A percentile compares a stretch with the other conserved stretches of the same genome.
These are phyloP conservation scores for Hippophae tibetana DNA, from an alignment of 306 rosid species.

Conservation along the genomic window DNA sequence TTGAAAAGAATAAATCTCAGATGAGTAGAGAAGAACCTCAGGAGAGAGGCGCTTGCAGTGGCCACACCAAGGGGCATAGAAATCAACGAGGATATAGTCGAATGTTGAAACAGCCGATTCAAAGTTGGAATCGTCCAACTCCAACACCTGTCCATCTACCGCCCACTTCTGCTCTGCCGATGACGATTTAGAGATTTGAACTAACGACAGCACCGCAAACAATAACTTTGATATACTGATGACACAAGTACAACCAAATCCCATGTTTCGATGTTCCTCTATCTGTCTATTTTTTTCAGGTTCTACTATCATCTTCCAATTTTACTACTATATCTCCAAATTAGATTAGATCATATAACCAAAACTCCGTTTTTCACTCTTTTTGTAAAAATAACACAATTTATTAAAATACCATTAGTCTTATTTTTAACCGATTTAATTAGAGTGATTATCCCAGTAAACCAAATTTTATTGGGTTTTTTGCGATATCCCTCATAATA, in stretches of 20 bases:
- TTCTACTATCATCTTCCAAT: too few relatives aligned
- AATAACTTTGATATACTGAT: background rate
- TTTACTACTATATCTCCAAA: too few relatives aligned
- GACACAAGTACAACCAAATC: background rate
- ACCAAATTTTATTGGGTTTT: too few relatives aligned
- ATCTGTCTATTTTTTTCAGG: background rate
- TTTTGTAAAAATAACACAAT: too few relatives aligned
- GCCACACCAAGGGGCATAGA: constrained; percentile 98
- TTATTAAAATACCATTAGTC: too few relatives aligned
- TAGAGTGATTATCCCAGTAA: too few relatives aligned
- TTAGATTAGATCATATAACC: too few relatives aligned
- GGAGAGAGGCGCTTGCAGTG: constrained; percentile 99
- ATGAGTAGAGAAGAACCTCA: constrained; percentile 37
- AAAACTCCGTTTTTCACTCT: too few relatives aligned
- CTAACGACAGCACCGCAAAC: constrained; percentile 3
- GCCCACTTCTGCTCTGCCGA: constrained; percentile 29
- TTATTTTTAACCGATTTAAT: too few relatives aligned
- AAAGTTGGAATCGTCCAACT: constrained; percentile 78
- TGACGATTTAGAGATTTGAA: background rate
- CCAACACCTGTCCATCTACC: constrained; percentile 71
- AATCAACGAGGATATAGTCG: constrained; percentile 74
- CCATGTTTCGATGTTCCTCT: background rate
- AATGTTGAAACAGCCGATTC: constrained; percentile 70
- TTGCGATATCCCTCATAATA: too few relatives aligned
- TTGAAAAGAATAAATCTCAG: background rate